Conservation (phyloP, 768 basidiomycete genomes). For the Hemileccinum rubropunctum region DNA sequence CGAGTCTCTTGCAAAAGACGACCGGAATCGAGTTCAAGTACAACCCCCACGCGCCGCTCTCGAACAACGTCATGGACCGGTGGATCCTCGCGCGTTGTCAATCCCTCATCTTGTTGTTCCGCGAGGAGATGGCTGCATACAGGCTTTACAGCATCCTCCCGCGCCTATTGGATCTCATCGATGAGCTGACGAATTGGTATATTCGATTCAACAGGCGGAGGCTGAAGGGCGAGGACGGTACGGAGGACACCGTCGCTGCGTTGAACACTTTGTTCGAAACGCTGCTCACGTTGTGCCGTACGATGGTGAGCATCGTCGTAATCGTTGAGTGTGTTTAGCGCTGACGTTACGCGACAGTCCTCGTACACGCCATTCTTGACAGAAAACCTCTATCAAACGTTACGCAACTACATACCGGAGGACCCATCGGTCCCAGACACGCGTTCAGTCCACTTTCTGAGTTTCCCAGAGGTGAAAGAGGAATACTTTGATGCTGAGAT, state of each 20-base stretch:
- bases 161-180: conserved; percentile 86
- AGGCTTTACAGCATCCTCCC: conserved; percentile 97
- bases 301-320: conserved; percentile 64
- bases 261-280: conserved; percentile 96
- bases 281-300: conserved; percentile 88
- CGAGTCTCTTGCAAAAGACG: conserved; percentile 79
- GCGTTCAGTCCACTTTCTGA: conserved; percentile 92
- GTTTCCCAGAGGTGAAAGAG: conserved; percentile 89
- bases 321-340: background rate
- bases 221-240: conserved; percentile 91
- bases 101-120: conserved; percentile 88
- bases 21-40: conserved; percentile 78
- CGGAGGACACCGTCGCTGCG: conserved; percentile 82
- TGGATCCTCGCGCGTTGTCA: conserved; percentile 99
- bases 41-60: conserved; percentile 78
- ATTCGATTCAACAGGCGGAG: conserved; percentile 97
- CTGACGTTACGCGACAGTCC: conserved; percentile 50
- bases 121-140: conserved; percentile 95
- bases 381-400: conserved; percentile 92
- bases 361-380: conserved; percentile 98
- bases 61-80: conserved; percentile 95
- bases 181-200: conserved; percentile 99
- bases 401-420: conserved; percentile 81
- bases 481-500: conserved; percentile 94
- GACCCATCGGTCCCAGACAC: conserved; percentile 69